Base-by-base conservation (phyloP, 2,329 filamentous ascomycete genomes). In the Trichoderma sp. region DNA sequence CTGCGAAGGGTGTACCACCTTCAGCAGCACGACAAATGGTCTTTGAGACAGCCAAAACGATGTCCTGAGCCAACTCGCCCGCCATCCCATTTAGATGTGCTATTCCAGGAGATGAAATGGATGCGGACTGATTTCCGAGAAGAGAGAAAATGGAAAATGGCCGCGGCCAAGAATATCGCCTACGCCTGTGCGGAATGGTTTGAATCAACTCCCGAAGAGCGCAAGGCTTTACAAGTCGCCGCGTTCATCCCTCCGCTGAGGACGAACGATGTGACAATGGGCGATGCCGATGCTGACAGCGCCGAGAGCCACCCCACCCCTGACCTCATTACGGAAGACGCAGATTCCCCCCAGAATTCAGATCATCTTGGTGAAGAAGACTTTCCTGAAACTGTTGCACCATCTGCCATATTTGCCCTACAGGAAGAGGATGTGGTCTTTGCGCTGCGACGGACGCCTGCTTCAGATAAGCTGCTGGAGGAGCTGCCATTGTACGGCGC, bases 41-140 rank as follows among this genome's bases (percentile, higher is more conserved):
- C 95, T 6, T 82, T 99, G 61, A 88, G 95, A 67, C 96, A 99
- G 78, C 90, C 95, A 57, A 93, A 97, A 78, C 92, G 94, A 71
- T 93, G 91, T 50, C 87, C 90, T 2, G 96, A 99, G 80, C 95
- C 95, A 5, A 86, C 88, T 4, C 89, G 94, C 47, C 91, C 91
- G 20, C 87, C 89, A 1, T 91, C 92, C 2, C 95, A 98, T 76
- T 93, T 91, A 88, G 96, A 99, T 81, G 87, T 95, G 67, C 81
- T 98, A 70, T 84, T 99, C 36, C 88, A 94, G 75, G 95, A 99
- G 83, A 93, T 95, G 88, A 97, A 95, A 80, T 98, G 95, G 95
- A 97, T 99, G 93, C 90, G 95, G 65, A 98, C 94, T 2, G 96
- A 99, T 81, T 98, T 98, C 78, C 88, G 92, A 66, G 93, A 98